Base-by-base conservation (phyloP, 1,284 basidiomycete genomes). In the Marasmius tenuissimus region DNA sequence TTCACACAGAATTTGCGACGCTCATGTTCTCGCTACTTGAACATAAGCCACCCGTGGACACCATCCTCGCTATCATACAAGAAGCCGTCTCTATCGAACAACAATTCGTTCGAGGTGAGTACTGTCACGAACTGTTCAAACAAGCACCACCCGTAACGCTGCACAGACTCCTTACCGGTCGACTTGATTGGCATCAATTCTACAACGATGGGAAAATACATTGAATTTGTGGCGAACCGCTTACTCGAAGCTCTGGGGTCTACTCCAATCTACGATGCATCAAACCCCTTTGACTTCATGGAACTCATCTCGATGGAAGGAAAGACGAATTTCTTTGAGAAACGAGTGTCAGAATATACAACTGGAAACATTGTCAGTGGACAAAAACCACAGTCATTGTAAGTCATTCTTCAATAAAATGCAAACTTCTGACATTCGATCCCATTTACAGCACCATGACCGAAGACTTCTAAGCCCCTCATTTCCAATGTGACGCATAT, bases 1-100 rank as follows among this genome's bases (percentile, higher is more conserved):
- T 98, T 82, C 97, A 98, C 78, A 98, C 97, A 81, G 97, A 96
- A 75, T 97, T 99, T 73, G 96, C 97, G 0, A 98, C 97, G 76
- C 80, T 98, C 16, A 85, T 99, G 58, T 97, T 98, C 82, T 89
- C 85, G 66, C 94, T 97, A 72, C 83, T 98, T 58, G 85, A 84
- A 73, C 82, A 84, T 45, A 83, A 87, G 0, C 93, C 95, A 0
- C 92, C 95, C 74, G 92, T 93, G 3, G 86, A 94, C 50, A 87
- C 86, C 22, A 87, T 98, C 63, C 71, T 71, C 53, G 68, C 64
- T 27, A 92, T 97, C 75, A 94, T 97, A 70, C 83, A 77, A 0
- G 91, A 96, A 71, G 94, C 95, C 10, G 95, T 97, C 58, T 74
- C 72, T 59, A 94, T 95, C 59, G 93, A 95, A 72, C 88, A 94